Conservation (phyloP, 1,284 basidiomycete genomes). For the Ceratobasidium sp. region DNA sequence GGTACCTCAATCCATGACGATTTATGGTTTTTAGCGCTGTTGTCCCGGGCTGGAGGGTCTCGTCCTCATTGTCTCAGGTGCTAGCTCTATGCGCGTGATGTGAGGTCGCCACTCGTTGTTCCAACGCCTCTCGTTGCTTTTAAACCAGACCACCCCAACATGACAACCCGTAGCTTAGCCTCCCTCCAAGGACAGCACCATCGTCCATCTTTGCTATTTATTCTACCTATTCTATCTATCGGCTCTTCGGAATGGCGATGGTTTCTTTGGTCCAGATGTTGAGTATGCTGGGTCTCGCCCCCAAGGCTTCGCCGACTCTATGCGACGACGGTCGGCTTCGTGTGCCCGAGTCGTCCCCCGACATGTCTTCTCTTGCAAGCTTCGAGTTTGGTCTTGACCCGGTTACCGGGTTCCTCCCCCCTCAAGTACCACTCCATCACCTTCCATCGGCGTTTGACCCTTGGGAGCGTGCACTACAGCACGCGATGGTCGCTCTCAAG, state of each 20-base stretch:
- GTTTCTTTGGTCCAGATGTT: constrained; percentile 11
- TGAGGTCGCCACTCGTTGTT: background rate
- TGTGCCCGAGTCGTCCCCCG: constrained; percentile 52
- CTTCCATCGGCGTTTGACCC: constrained; percentile 52
- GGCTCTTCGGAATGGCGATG: constrained; percentile 9
- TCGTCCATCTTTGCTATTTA: background rate
- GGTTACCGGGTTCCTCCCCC: constrained; percentile 61
- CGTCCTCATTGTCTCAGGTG: constrained; percentile 27
- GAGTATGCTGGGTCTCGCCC: constrained; percentile 5
- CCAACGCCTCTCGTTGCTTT: background rate
- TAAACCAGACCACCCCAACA: background rate
- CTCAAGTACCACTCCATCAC: constrained; percentile 55
- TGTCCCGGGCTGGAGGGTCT: background rate
- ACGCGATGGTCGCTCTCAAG: constrained; percentile 50
- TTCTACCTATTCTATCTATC: background rate
- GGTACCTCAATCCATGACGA: background rate
- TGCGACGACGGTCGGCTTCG: constrained; percentile 45
- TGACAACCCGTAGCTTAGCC: background rate
- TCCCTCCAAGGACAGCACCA: background rate
- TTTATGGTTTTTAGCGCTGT: background rate
- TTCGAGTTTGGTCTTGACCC: constrained; percentile 65
- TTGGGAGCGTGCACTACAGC: constrained; percentile 55
- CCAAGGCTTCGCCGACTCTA: background rate
- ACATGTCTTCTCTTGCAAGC: constrained; percentile 60
- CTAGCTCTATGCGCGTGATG: background rate